These are phyloP conservation scores for Neurospora sp. DNA, from an alignment of 2,329 filamentous ascomycete species.

Conservation along the genomic window DNA sequence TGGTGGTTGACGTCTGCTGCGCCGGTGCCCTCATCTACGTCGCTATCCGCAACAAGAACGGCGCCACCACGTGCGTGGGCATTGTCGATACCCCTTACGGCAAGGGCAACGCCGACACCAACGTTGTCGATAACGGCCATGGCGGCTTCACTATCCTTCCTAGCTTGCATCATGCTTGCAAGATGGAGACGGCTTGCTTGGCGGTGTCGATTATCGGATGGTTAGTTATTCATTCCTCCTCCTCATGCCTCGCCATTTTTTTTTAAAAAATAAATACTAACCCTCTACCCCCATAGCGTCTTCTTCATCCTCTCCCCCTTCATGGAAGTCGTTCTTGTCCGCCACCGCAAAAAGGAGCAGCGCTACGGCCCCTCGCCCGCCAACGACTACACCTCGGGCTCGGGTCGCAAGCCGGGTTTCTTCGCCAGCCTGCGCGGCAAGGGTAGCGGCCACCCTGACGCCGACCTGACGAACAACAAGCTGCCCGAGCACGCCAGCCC, in stretches of 20 bases:
- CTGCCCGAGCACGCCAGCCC: conserved; percentile 14
- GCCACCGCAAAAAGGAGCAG: conserved; percentile 27
- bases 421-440: conserved; percentile 9
- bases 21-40: conserved; percentile 72
- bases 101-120: conserved; percentile 41
- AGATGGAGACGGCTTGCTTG: conserved; percentile 66
- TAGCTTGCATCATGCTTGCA: conserved; percentile 49
- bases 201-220: conserved; percentile 70
- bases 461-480: conserved; percentile 5
- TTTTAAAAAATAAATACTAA: too few species aligned
- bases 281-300: conserved; percentile 12
- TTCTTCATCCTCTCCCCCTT: conserved; percentile 22
- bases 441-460: not conserved
- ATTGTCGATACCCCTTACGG: conserved; percentile 61
- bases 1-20: conserved; percentile 71
- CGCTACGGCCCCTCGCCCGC: conserved; percentile 30
- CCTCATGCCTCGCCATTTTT: too few species aligned
- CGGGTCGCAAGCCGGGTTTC: conserved; percentile 6
- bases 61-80: conserved; percentile 52
- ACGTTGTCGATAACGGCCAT: conserved; percentile 37
- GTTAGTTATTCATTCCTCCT: conserved; percentile 32
- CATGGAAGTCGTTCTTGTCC: conserved; percentile 20
- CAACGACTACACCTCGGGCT: conserved; percentile 21
- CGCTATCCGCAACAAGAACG: conserved; percentile 62
- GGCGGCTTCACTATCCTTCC: conserved; percentile 39